These are phyloP conservation scores for Grifola frondosa DNA, from an alignment of 1,284 basidiomycete genomes.

Conservation along the genomic window DNA sequence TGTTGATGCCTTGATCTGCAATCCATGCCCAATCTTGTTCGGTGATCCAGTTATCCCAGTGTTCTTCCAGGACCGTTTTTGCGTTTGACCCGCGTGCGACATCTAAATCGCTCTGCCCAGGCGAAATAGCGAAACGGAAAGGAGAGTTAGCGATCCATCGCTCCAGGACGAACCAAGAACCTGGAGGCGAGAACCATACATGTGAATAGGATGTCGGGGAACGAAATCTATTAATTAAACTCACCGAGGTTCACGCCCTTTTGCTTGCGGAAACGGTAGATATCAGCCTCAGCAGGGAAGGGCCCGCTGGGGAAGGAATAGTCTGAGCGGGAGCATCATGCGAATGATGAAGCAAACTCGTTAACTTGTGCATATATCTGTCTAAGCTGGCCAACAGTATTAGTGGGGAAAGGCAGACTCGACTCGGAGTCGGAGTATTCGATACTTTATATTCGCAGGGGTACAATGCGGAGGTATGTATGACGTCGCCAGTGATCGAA, in stretches of 20 bases:
- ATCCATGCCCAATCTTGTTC: constrained; percentile 77
- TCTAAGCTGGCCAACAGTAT: too few relatives aligned
- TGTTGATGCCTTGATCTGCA: constrained; percentile 72
- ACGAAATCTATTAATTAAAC: constrained; percentile 17
- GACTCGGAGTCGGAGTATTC: too few relatives aligned
- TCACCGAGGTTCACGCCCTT: constrained; percentile 81
- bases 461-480: too few relatives aligned
- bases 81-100: constrained; percentile 65
- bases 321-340: too few relatives aligned
- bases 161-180: constrained; percentile 79
- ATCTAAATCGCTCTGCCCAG: constrained; percentile 75
- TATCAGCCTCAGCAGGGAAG: constrained; percentile 33
- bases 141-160: constrained; percentile 67
- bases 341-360: too few relatives aligned
- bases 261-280: constrained; percentile 74
- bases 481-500: too few relatives aligned
- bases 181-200: constrained; percentile 33
- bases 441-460: too few relatives aligned
- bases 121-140: constrained; percentile 50
- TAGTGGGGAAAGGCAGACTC: too few relatives aligned
- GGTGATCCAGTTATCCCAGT: constrained; percentile 82
- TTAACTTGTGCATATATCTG: too few relatives aligned
- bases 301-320: too few relatives aligned
- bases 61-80: constrained; percentile 64
- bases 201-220: neutral